Percentiles rank a stretch among this genome's conserved stretches.
Evolutionary conservation across 2,329 filamentous ascomycete genomes (phyloP).

Genomic region (Aspergillus novoparasiticus): DNA sequence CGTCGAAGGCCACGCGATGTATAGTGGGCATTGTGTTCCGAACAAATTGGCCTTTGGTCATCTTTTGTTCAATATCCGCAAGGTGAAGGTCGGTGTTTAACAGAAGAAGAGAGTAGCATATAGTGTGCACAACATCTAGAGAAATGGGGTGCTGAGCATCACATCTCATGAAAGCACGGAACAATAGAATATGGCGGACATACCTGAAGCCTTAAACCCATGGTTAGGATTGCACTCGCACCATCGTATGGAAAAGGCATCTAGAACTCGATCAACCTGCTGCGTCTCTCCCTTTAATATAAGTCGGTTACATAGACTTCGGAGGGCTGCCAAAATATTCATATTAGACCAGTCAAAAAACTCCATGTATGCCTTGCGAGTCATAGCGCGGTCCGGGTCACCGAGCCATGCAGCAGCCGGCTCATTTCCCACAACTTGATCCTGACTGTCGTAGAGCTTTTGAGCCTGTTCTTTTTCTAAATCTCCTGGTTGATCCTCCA

Average conservation of each 20-base stretch:
- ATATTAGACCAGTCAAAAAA: conserved; percentile 82
- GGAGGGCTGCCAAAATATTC: conserved; percentile 77
- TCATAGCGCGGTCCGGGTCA: conserved; percentile 54
- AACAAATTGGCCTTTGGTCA: conserved; percentile 92
- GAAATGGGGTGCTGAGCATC: conserved; percentile 32
- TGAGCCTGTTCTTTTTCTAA: conserved; percentile 77
- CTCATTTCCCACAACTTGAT: conserved; percentile 76
- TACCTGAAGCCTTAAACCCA: conserved; percentile 86
- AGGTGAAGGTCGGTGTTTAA: conserved; percentile 95
- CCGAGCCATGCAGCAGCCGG: conserved; percentile 88
- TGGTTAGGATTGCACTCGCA: conserved; percentile 90
- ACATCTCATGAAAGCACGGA: background rate
- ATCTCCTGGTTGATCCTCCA: conserved; percentile 48
- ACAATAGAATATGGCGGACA: conserved; percentile 33
- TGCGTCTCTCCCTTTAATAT: conserved; percentile 90
- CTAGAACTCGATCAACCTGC: conserved; percentile 91
- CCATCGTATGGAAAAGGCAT: conserved; percentile 87
- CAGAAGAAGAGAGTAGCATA: conserved; percentile 92
- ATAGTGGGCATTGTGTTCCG: conserved; percentile 96
- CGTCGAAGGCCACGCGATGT: conserved; percentile 72
- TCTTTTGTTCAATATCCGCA: conserved; percentile 93
- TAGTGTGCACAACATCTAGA: conserved; percentile 90
- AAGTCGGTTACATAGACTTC: conserved; percentile 78
- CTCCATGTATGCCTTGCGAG: conserved; percentile 83
- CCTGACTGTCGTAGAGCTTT: conserved; percentile 77